A percentile compares a stretch with the other conserved stretches of the same genome.
Evolutionary conservation across 306 rosid genomes (phyloP).

Genomic region (Bauhinia variegata): DNA sequence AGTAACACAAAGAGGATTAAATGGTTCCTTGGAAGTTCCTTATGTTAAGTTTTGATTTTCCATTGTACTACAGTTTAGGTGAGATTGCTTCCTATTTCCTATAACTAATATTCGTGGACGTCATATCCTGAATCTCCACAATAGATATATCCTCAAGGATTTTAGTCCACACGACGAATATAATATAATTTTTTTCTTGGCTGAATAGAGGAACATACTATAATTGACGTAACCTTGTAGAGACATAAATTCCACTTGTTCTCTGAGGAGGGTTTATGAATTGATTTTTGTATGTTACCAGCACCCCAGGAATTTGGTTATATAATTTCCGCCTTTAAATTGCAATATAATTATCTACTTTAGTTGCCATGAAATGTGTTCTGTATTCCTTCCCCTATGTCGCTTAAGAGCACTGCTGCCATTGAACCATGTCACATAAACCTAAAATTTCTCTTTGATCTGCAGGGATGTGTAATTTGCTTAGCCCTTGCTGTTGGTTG

Average conservation of each 20-base stretch:
- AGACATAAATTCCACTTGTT: constrained; percentile 1
- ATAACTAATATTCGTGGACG: constrained; percentile 8
- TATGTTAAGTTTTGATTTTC: neutral
- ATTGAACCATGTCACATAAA: neutral
- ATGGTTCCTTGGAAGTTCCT: constrained; percentile 23
- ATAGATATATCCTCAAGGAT: neutral
- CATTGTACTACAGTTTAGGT: neutral
- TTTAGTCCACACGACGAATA: no score
- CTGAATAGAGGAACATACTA: neutral
- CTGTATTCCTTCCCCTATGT: neutral
- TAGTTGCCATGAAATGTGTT: neutral
- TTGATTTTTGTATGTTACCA: neutral
- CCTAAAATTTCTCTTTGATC: constrained; percentile 25
- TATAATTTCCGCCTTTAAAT: neutral
- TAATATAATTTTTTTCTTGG: no score
- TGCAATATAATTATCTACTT: neutral
- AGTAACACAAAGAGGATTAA: constrained; percentile 22
- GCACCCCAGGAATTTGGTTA: neutral
- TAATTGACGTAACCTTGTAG: neutral
- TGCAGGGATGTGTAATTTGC: constrained; percentile 85
- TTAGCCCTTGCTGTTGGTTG: constrained; percentile 81
- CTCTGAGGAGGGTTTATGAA: neutral
- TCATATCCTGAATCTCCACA: constrained; percentile 21
- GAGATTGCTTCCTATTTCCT: constrained; percentile 18
- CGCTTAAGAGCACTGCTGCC: constrained; percentile 18